phyloP scores from a whole-genome alignment of 2,329 filamentous ascomycete species.

The Ambrosiella xylebori region DNA sequence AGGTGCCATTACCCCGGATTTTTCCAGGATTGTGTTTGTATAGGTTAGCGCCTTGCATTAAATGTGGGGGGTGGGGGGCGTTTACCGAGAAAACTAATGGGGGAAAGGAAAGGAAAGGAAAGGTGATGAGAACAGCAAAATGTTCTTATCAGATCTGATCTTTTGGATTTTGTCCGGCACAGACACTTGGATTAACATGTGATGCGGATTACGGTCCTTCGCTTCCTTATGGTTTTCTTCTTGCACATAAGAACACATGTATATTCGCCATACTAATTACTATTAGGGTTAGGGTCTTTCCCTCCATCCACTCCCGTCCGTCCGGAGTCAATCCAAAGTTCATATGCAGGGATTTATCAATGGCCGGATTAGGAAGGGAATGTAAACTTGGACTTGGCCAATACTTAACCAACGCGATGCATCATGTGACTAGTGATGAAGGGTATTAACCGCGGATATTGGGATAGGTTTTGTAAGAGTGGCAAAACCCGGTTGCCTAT shows the following conservation, averaged over 20 bases:
- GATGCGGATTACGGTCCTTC: no score
- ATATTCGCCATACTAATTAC: not conserved
- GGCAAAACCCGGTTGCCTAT: not conserved
- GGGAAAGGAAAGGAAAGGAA: not conserved
- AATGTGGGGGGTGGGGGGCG: not conserved
- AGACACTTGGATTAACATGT: no score
- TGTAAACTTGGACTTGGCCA: not conserved
- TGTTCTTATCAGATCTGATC: no score
- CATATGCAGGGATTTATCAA: not conserved
- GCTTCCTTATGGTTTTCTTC: no score
- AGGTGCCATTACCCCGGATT: not conserved
- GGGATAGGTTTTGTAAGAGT: not conserved
- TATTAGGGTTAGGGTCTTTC: not conserved
- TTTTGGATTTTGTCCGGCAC: no score
- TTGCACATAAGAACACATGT: not conserved
- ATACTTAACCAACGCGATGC: not conserved
- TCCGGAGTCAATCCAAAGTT: not conserved
- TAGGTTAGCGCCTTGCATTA: not conserved
- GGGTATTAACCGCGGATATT: not conserved
- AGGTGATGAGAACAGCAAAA: no score
- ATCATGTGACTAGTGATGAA: not conserved
- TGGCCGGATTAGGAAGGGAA: not conserved
- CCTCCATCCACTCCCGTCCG: not conserved
- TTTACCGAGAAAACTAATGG: not conserved
- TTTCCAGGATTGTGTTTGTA: not conserved